Conservation (phyloP, 768 basidiomycete genomes). For the Kwoniella pini region DNA sequence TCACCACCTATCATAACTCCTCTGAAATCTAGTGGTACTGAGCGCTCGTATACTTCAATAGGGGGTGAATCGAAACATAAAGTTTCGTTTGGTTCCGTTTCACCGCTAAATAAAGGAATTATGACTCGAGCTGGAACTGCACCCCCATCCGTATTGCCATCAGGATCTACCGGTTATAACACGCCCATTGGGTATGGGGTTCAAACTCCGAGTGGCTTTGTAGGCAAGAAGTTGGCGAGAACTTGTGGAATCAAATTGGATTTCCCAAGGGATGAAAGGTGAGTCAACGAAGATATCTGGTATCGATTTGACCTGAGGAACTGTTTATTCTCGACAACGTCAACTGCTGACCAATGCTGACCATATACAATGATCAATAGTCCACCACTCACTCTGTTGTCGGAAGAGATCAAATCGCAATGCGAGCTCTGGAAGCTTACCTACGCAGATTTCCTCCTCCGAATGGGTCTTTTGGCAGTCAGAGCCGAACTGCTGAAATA, state of each 20-base stretch:
- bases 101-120: slow-evolving; percentile 7
- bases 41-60: slow-evolving; percentile 10
- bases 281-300: slow-evolving; percentile 6
- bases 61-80: slow-evolving; percentile 12
- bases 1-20: slow-evolving; percentile 20
- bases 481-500: slow-evolving; percentile 32
- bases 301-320: no score
- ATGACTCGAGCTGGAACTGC: slow-evolving; percentile 10
- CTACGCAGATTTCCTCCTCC: slow-evolving; percentile 50
- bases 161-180: slow-evolving; percentile 8
- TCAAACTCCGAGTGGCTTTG: slow-evolving; percentile 12
- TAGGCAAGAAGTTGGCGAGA: slow-evolving; percentile 9
- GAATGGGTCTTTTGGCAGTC: slow-evolving; percentile 29
- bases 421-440: slow-evolving; percentile 40
- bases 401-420: slow-evolving; percentile 14
- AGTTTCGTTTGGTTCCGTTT: slow-evolving; percentile 19
- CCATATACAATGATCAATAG: no score
- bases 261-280: slow-evolving; percentile 26
- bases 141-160: background rate
- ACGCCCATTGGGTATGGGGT: slow-evolving; percentile 6
- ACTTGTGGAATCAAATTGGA: slow-evolving; percentile 31
- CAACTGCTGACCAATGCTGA: background rate
- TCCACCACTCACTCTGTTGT: slow-evolving; percentile 27
- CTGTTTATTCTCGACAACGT: no score
- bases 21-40: slow-evolving; percentile 9